phyloP scores from a whole-genome alignment of 140 eudicot species.

The Erigeron philadelphicus region DNA sequence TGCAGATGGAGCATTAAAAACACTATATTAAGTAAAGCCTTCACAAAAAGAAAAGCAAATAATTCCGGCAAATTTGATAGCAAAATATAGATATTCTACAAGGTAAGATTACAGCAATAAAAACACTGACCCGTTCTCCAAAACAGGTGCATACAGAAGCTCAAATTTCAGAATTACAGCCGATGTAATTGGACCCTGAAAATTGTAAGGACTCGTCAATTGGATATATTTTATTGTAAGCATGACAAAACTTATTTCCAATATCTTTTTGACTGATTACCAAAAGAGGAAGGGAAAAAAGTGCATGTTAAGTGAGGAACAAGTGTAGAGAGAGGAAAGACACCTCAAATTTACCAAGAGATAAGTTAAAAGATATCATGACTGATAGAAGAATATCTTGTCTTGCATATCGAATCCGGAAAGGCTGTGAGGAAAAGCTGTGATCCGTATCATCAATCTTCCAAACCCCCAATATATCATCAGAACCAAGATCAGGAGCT shows the following conservation, averaged over 20 bases:
- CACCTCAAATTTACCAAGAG: constrained; percentile 73
- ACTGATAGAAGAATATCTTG: constrained; percentile 88
- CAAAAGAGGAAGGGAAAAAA: constrained; percentile 4
- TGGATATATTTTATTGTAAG: constrained; percentile 12
- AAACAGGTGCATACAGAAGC: constrained; percentile 73
- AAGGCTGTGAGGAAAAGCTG: constrained; percentile 94
- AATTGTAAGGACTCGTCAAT: constrained; percentile 25
- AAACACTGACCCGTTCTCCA: constrained; percentile 65
- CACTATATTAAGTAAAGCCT: constrained; percentile 26
- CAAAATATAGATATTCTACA: constrained; percentile 14
- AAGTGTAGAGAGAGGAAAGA: constrained; percentile 24
- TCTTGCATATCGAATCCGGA: constrained; percentile 85
- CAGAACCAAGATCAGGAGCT: constrained; percentile 94
- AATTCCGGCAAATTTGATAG: neutral
- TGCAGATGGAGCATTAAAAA: constrained; percentile 47
- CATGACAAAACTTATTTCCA: neutral
- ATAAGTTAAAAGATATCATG: constrained; percentile 87
- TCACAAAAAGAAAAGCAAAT: constrained; percentile 3
- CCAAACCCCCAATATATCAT: constrained; percentile 79
- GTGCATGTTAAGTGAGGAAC: constrained; percentile 3
- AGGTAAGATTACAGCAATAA: neutral
- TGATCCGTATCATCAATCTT: constrained; percentile 85
- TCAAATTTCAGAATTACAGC: constrained; percentile 89
- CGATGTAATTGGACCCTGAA: constrained; percentile 73
- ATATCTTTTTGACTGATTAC: constrained; percentile 15